These are phyloP conservation scores for Ceratocystis eucalypticola DNA, from an alignment of 2,329 filamentous ascomycete species.

Conservation along the genomic window DNA sequence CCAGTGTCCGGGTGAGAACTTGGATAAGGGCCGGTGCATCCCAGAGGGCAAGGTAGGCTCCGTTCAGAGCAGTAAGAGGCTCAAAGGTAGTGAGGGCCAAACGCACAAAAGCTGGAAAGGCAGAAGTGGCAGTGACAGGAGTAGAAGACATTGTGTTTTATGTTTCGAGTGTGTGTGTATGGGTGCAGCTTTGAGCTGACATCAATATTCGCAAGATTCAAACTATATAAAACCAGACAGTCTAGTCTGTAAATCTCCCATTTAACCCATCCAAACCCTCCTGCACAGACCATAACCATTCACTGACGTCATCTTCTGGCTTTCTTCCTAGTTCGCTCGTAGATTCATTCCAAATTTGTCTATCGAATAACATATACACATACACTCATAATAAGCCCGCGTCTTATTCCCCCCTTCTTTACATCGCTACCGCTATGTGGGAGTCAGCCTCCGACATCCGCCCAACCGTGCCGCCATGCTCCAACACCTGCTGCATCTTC, in stretches of 20 bases:
- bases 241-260: not conserved
- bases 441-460: conserved; percentile 21
- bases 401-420: not conserved
- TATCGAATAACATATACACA: conserved; percentile 8
- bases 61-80: conserved; percentile 15
- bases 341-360: conserved; percentile 10
- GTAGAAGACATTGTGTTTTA: not conserved
- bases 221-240: not conserved
- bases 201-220: not conserved
- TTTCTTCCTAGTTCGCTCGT: not conserved
- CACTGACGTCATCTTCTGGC: not conserved
- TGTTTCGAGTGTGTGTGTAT: not conserved
- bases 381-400: not conserved
- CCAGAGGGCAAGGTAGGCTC: conserved; percentile 11
- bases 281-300: not conserved
- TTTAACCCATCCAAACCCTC: not conserved
- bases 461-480: conserved; percentile 27
- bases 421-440: not conserved
- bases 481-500: conserved; percentile 38
- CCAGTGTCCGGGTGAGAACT: conserved; percentile 11
- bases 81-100: conserved; percentile 12
- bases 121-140: not conserved
- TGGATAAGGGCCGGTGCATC: conserved; percentile 4
- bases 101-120: conserved; percentile 5
- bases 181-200: not conserved